Conservation (phyloP, 768 basidiomycete species). For the Galerina marginata region DNA sequence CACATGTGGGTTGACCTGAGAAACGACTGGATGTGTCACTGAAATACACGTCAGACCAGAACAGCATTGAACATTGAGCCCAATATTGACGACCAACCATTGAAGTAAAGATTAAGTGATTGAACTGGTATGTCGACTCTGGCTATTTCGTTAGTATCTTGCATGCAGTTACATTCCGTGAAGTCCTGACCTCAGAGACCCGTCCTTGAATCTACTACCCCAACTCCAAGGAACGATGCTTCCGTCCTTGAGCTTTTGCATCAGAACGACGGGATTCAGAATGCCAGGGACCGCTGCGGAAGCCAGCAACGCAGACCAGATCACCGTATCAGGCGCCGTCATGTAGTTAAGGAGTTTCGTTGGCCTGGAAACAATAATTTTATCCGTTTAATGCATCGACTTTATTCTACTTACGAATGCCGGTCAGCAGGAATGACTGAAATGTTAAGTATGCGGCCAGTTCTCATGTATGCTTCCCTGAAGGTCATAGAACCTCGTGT, state of each 20-base stretch:
- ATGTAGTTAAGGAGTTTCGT: constrained; percentile 96
- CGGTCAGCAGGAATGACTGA: constrained; percentile 91
- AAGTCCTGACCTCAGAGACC: constrained; percentile 71
- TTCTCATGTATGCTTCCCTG: constrained; percentile 90
- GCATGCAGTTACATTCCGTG: background rate
- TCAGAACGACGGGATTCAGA: constrained; percentile 91
- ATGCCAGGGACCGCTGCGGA: constrained; percentile 97
- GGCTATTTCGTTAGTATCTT: background rate
- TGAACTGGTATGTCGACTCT: constrained; percentile 97
- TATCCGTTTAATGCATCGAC: background rate
- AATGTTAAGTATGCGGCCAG: constrained; percentile 92
- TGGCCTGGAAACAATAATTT: constrained; percentile 54
- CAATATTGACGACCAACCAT: background rate
- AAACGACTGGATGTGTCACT: constrained; percentile 94
- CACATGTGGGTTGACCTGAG: constrained; percentile 91
- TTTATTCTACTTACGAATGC: constrained; percentile 63
- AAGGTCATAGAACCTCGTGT: constrained; percentile 95
- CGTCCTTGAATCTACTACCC: constrained; percentile 94
- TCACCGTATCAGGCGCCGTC: constrained; percentile 91
- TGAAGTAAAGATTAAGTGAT: constrained; percentile 82
- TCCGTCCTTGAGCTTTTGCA: constrained; percentile 88
- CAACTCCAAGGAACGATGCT: constrained; percentile 90
- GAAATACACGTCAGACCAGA: constrained; percentile 10
- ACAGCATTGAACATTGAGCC: background rate
- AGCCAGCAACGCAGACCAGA: constrained; percentile 82